Conservation (phyloP, 202 grass and related monocot species). For the Cymbopogon flexuosus region DNA sequence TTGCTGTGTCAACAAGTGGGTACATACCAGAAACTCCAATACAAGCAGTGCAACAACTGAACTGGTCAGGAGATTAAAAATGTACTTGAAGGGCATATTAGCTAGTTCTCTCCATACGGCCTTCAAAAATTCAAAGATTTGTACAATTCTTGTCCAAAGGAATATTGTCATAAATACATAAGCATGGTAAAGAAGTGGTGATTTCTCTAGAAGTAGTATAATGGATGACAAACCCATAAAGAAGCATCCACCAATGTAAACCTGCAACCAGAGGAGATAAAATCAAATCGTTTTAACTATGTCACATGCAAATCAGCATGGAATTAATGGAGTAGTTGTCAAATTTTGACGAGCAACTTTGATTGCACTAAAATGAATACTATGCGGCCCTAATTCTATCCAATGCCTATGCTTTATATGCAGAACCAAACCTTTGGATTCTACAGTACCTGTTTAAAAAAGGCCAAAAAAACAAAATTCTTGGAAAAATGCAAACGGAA, state of each 20-base stretch:
- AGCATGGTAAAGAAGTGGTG: slow-evolving; percentile 80
- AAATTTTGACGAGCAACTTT: slow-evolving; percentile 12
- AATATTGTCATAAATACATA: slow-evolving; percentile 90
- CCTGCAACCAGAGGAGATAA: slow-evolving; percentile 56
- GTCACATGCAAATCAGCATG: slow-evolving; percentile 8
- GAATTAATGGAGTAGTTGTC: slow-evolving; percentile 11
- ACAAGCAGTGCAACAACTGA: slow-evolving; percentile 57
- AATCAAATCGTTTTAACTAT: slow-evolving; percentile 18
- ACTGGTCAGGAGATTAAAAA: slow-evolving; percentile 56
- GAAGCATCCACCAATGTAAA: slow-evolving; percentile 68
- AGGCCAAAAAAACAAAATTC: background rate
- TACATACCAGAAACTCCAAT: slow-evolving; percentile 88
- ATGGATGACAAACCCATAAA: slow-evolving; percentile 64
- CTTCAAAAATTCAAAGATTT: slow-evolving; percentile 63
- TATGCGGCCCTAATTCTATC: background rate
- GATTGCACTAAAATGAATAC: background rate
- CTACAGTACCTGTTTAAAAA: background rate
- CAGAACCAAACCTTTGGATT: background rate
- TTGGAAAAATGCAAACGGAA: background rate
- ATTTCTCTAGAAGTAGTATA: slow-evolving; percentile 77
- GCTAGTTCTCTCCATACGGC: slow-evolving; percentile 58
- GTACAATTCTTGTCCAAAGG: slow-evolving; percentile 81
- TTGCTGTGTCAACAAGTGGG: slow-evolving; percentile 5
- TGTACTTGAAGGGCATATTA: slow-evolving; percentile 53
- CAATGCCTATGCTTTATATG: background rate